A percentile compares a stretch with the other conserved stretches of the same genome.
phyloP scores from a whole-genome alignment of 2,329 filamentous ascomycete genomes.

The Xylariaceae sp. region DNA sequence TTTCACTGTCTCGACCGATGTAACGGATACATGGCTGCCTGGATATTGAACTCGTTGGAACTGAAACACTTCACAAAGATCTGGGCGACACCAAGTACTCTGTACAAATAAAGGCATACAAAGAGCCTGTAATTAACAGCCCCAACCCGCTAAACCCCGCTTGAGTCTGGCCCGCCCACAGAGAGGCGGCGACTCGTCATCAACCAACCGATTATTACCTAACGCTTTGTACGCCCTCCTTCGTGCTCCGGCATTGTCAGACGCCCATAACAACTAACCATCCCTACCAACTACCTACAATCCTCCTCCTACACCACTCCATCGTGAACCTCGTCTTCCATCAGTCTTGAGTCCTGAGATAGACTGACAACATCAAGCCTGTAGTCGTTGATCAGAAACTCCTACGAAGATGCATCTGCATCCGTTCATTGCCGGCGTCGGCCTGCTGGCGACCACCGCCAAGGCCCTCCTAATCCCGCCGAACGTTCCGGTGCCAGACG shows the following conservation, averaged over 20 bases:
- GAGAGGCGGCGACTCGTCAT: not conserved
- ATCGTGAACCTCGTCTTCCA: slow-evolving; percentile 4
- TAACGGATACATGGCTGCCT: too few relatives aligned
- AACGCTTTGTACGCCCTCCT: not conserved
- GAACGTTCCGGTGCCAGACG: slow-evolving; percentile 26
- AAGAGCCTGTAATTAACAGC: not conserved
- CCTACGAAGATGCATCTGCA: slow-evolving; percentile 32
- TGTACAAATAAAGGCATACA: not conserved
- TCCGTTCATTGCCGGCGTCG: slow-evolving; percentile 32
- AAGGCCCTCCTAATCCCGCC: slow-evolving; percentile 31
- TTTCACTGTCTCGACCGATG: too few relatives aligned
- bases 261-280: not conserved
- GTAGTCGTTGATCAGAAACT: slow-evolving; percentile 3
- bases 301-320: not conserved
- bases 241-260: not conserved
- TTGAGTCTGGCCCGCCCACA: not conserved
- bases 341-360: slow-evolving; percentile 7
- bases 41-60: too few relatives aligned
- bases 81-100: not conserved
- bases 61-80: not conserved
- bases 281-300: not conserved
- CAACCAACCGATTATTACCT: not conserved
- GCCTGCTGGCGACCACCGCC: slow-evolving; percentile 34
- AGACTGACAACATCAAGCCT: not conserved
- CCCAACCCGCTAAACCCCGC: not conserved